Conservation (phyloP, 345 rosid species). For the Sisymbrium altissimum region DNA sequence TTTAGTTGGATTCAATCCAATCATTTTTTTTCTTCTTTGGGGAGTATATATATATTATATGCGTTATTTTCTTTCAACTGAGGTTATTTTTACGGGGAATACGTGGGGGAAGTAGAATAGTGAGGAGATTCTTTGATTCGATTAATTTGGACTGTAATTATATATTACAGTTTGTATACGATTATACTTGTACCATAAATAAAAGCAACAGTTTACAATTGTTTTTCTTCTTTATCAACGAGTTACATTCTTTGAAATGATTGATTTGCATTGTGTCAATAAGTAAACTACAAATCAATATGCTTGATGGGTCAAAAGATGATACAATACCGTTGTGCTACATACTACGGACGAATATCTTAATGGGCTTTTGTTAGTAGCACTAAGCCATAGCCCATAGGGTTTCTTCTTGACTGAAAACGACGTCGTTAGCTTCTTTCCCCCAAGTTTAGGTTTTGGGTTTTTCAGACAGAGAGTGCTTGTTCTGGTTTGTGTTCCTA, state of each 20-base stretch:
- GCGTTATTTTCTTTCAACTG: neutral
- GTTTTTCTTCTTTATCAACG: neutral
- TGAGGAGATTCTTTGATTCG: constrained; percentile 31
- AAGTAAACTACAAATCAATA: too few species aligned
- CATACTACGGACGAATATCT: neutral
- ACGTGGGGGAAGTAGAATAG: constrained; percentile 28
- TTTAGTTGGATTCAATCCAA: constrained; percentile 9
- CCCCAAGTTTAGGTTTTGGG: neutral
- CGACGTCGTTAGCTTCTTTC: neutral
- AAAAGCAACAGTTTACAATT: neutral
- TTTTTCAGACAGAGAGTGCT: constrained; percentile 1
- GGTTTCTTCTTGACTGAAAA: neutral
- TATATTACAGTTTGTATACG: constrained; percentile 27
- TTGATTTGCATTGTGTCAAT: too few species aligned
- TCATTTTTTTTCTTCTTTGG: neutral
- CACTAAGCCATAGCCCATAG: too few species aligned
- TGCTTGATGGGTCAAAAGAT: neutral
- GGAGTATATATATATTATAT: constrained; percentile 18
- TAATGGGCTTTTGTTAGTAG: neutral
- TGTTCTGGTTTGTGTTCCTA: constrained; percentile 1
- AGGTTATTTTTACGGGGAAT: constrained; percentile 9
- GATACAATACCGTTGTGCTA: neutral
- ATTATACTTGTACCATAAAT: constrained; percentile 17
- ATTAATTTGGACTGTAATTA: constrained; percentile 29
- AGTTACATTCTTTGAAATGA: too few species aligned